Percentiles rank a stretch among this genome's conserved stretches.
phyloP scores from a whole-genome alignment of 345 rosid genomes.

The Noccaea bulbosa region DNA sequence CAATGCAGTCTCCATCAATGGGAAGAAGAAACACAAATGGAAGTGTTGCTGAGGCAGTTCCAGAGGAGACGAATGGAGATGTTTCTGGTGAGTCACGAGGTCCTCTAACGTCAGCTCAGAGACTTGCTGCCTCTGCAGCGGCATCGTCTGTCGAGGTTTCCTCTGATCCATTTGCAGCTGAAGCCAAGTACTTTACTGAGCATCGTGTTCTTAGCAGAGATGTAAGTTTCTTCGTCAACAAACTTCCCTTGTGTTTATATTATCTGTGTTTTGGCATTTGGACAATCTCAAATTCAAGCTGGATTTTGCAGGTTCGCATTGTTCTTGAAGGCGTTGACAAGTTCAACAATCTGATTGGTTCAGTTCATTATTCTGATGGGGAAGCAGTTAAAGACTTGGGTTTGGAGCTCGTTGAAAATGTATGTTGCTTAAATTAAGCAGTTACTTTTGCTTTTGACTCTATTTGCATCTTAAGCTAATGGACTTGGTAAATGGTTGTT shows the following conservation, averaged over 20 bases:
- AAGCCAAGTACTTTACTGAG: conserved; percentile 94
- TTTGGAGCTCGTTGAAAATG: conserved; percentile 92
- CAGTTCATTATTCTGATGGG: conserved; percentile 89
- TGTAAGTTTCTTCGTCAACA: conserved; percentile 48
- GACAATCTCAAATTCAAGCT: conserved; percentile 24
- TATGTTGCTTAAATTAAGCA: conserved; percentile 44
- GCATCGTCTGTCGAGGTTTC: conserved; percentile 60
- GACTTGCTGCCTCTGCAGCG: conserved; percentile 72
- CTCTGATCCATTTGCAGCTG: conserved; percentile 79
- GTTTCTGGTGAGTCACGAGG: conserved; percentile 60
- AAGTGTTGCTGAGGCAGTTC: conserved; percentile 45
- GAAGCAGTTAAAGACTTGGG: conserved; percentile 87
- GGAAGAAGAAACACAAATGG: conserved; percentile 69
- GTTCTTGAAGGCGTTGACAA: conserved; percentile 97
- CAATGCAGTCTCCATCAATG: conserved; percentile 77
- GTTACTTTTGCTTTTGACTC: neutral
- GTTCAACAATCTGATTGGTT: conserved; percentile 89
- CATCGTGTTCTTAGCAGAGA: conserved; percentile 85
- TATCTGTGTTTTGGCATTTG: conserved; percentile 18
- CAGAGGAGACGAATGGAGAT: conserved; percentile 79
- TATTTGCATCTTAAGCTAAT: conserved; percentile 7
- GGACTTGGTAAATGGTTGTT: conserved; percentile 8
- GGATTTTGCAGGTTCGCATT: conserved; percentile 74
- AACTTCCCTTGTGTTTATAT: neutral
- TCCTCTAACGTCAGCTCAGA: conserved; percentile 92